Evolutionary conservation across 2,329 filamentous ascomycete species (phyloP).

Genomic region (Fusarium avenaceum): DNA sequence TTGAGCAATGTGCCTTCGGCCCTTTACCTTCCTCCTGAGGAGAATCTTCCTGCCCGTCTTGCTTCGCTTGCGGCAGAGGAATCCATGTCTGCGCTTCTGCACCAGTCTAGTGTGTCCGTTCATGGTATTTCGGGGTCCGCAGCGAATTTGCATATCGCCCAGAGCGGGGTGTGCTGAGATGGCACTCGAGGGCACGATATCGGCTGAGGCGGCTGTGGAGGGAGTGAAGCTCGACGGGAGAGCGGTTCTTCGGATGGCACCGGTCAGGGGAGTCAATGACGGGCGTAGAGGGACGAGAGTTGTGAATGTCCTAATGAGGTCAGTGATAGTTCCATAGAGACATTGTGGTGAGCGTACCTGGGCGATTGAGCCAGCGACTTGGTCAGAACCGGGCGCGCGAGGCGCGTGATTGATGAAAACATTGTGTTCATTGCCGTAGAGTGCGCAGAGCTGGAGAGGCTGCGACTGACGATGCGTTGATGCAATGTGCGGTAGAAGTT

Average conservation of each 20-base stretch:
- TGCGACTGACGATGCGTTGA: conserved; percentile 35
- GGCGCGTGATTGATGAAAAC: conserved; percentile 50
- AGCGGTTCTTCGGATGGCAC: conserved; percentile 51
- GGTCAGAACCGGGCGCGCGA: conserved; percentile 50
- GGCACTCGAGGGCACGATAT: conserved; percentile 61
- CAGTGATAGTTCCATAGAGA: conserved; percentile 8
- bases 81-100: conserved; percentile 72
- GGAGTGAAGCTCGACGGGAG: conserved; percentile 52
- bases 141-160: conserved; percentile 66
- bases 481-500: conserved; percentile 27
- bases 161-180: conserved; percentile 68
- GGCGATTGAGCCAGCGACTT: conserved; percentile 45
- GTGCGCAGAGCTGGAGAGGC: conserved; percentile 19
- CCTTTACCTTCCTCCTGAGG: conserved; percentile 66
- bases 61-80: conserved; percentile 64
- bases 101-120: conserved; percentile 66
- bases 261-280: conserved; percentile 54
- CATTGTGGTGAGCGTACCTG: conserved; percentile 38
- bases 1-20: conserved; percentile 57
- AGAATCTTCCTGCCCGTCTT: conserved; percentile 67
- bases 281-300: conserved; percentile 66
- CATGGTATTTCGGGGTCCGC: conserved; percentile 71
- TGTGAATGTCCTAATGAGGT: conserved; percentile 58
- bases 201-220: conserved; percentile 50
- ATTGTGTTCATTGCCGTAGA: conserved; percentile 44